phyloP scores from a whole-genome alignment of 2,329 filamentous ascomycete species.

The Ophiostoma sp. region DNA sequence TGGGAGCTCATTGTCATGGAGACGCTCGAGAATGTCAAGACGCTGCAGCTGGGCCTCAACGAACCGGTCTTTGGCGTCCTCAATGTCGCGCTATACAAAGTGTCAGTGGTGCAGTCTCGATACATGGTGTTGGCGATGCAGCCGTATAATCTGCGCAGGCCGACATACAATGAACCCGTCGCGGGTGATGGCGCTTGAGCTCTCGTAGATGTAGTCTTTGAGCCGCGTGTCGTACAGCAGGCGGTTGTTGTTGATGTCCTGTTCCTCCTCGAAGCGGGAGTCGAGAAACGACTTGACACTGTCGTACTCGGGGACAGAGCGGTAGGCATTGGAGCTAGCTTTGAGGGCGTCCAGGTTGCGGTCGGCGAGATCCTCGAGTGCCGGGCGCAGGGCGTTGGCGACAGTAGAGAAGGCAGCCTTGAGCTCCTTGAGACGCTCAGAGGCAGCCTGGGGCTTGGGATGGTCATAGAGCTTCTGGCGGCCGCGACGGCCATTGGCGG shows the following conservation, averaged over 20 bases:
- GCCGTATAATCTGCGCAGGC: neutral
- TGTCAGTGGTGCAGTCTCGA: conserved; percentile 19
- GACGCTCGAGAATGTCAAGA: conserved; percentile 41
- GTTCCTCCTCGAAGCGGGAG: conserved; percentile 35
- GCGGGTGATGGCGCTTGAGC: conserved; percentile 22
- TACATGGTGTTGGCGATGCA: neutral
- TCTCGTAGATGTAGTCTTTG: conserved; percentile 17
- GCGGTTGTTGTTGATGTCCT: conserved; percentile 28
- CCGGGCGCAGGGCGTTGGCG: conserved; percentile 56
- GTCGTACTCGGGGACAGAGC: conserved; percentile 49
- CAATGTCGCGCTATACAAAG: conserved; percentile 24
- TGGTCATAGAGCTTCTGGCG: conserved; percentile 53
- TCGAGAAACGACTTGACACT: conserved; percentile 49
- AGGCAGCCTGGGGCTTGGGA: conserved; percentile 50
- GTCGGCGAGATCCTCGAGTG: conserved; percentile 60
- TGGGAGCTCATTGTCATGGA: conserved; percentile 42
- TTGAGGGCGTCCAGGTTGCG: conserved; percentile 54
- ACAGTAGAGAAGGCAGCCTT: conserved; percentile 61
- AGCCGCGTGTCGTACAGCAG: conserved; percentile 26
- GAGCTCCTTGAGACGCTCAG: conserved; percentile 60
- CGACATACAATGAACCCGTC: conserved; percentile 24
- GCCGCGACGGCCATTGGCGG: conserved; percentile 40
- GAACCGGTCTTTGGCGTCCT: conserved; percentile 40
- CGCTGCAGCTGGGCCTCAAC: conserved; percentile 44
- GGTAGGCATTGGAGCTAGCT: conserved; percentile 48